Evolutionary conservation across 495 filamentous ascomycete species (phyloP).

Genomic region (Hypoxylon perforatum): DNA sequence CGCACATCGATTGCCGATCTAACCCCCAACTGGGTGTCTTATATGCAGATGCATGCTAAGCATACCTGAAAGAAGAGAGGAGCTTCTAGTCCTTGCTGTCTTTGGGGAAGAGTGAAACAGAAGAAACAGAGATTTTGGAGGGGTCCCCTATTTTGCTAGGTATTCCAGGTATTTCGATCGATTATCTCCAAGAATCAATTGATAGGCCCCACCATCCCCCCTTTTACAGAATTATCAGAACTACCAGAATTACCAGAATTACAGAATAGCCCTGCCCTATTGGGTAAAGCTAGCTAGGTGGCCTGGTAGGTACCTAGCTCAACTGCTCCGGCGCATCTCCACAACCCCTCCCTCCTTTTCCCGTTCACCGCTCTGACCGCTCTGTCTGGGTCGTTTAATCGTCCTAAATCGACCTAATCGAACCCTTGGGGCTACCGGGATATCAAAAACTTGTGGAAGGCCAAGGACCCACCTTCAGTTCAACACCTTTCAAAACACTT

Average conservation of each 20-base stretch:
- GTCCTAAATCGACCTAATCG: constrained; percentile 6
- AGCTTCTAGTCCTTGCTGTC: too few relatives aligned
- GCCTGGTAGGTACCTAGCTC: constrained; percentile 31
- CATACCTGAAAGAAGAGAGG: too few relatives aligned
- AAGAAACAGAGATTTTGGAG: neutral
- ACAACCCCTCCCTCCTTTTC: constrained; percentile 32
- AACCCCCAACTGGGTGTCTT: neutral
- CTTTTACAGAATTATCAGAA: too few relatives aligned
- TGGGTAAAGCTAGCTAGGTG: too few relatives aligned
- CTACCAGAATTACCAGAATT: too few relatives aligned
- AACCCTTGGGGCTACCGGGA: constrained; percentile 1
- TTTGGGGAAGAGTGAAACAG: neutral
- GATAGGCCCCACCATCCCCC: constrained; percentile 25
- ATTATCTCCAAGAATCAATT: neutral
- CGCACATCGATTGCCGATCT: constrained; percentile 31
- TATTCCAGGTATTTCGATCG: neutral
- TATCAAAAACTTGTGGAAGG: constrained; percentile 35
- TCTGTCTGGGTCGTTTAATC: too few relatives aligned
- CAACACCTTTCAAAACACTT: constrained; percentile 41
- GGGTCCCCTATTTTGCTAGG: neutral
- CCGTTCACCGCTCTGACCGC: constrained; percentile 42
- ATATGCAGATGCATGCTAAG: too few relatives aligned
- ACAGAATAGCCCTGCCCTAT: constrained; percentile 11
- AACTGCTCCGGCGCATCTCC: neutral
- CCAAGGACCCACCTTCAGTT: constrained; percentile 33